Percentiles rank a stretch among this genome's conserved stretches.
Conservation (phyloP, 768 basidiomycete species). For the Lactarius hatsudake region DNA sequence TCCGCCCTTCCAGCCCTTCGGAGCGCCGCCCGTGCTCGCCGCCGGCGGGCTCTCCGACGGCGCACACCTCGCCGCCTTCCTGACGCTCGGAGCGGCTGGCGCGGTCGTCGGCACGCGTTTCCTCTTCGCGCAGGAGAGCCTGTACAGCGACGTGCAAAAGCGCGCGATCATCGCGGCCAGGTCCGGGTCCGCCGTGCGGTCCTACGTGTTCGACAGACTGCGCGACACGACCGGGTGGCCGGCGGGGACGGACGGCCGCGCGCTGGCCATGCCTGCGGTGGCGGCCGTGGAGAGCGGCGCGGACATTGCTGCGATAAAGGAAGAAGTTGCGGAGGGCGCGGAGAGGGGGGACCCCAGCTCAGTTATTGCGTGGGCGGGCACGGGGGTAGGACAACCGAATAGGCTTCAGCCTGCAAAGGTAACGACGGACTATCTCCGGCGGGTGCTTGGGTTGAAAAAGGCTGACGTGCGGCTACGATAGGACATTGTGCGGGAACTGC, state of each 20-base stretch:
- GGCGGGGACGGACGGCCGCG: conserved; percentile 41
- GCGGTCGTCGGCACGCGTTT: conserved; percentile 76
- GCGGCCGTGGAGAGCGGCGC: conserved; percentile 18
- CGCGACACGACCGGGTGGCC: conserved; percentile 37
- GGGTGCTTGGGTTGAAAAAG: background rate
- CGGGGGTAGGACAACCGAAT: conserved; percentile 34
- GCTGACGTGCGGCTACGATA: conserved; percentile 16
- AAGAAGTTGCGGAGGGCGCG: conserved; percentile 30
- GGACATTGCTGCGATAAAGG: conserved; percentile 11
- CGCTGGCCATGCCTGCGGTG: conserved; percentile 38
- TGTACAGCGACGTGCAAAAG: conserved; percentile 37
- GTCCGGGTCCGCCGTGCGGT: conserved; percentile 33
- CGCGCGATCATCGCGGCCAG: conserved; percentile 33
- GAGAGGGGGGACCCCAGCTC: conserved; percentile 31
- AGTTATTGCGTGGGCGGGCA: conserved; percentile 38
- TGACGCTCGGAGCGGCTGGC: conserved; percentile 67
- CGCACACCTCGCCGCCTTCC: conserved; percentile 58
- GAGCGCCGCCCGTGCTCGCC: conserved; percentile 56
- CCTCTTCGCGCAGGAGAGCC: conserved; percentile 61
- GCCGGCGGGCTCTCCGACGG: conserved; percentile 74
- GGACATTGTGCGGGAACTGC: conserved; percentile 33
- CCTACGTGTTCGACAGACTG: conserved; percentile 36
- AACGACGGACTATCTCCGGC: conserved; percentile 4
- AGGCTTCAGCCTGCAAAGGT: conserved; percentile 34
- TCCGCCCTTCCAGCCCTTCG: conserved; percentile 39